Evolutionary conservation across 2,329 filamentous ascomycete genomes (phyloP).

Genomic region (Scorias spongiosa): DNA sequence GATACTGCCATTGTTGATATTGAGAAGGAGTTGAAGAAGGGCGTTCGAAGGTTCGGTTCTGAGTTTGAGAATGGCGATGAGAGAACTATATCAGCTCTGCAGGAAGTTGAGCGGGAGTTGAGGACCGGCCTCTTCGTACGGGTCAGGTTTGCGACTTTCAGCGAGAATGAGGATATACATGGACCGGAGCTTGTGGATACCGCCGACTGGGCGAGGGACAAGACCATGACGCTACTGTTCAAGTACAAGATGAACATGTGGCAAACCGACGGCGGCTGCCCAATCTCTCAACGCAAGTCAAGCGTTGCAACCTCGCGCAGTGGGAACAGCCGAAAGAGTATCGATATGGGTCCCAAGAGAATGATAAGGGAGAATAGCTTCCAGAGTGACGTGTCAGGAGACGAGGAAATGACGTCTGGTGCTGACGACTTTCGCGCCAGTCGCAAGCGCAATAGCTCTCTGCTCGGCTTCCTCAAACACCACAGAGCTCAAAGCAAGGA

Average conservation of each 20-base stretch:
- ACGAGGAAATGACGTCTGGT: slow-evolving; percentile 4
- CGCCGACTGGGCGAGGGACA: slow-evolving; percentile 16
- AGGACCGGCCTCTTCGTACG: slow-evolving; percentile 16
- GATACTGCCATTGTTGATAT: slow-evolving; percentile 18
- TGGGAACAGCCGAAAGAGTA: not conserved
- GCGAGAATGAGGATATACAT: slow-evolving; percentile 16
- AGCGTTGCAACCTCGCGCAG: not conserved
- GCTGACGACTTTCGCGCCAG: slow-evolving; percentile 10
- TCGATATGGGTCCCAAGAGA: not conserved
- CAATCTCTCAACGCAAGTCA: slow-evolving; percentile 1
- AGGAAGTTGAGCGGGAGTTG: slow-evolving; percentile 18
- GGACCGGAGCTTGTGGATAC: slow-evolving; percentile 16
- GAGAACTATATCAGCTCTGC: slow-evolving; percentile 16
- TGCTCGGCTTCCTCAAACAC: slow-evolving; percentile 14
- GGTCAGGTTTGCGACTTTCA: slow-evolving; percentile 15
- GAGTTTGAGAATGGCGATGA: slow-evolving; percentile 19
- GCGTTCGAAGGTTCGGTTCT: slow-evolving; percentile 15
- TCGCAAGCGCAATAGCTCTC: slow-evolving; percentile 12
- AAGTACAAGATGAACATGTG: slow-evolving; percentile 15
- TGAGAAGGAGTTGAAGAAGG: slow-evolving; percentile 17
- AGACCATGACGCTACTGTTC: slow-evolving; percentile 15
- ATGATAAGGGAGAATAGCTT: not conserved
- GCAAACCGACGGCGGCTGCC: slow-evolving; percentile 3
- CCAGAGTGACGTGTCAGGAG: not conserved
- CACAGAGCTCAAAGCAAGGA: slow-evolving; percentile 1